These are phyloP conservation scores for Helicostylum pulchrum DNA, from an alignment of 192 early-diverging fungal genomes.

Conservation along the genomic window DNA sequence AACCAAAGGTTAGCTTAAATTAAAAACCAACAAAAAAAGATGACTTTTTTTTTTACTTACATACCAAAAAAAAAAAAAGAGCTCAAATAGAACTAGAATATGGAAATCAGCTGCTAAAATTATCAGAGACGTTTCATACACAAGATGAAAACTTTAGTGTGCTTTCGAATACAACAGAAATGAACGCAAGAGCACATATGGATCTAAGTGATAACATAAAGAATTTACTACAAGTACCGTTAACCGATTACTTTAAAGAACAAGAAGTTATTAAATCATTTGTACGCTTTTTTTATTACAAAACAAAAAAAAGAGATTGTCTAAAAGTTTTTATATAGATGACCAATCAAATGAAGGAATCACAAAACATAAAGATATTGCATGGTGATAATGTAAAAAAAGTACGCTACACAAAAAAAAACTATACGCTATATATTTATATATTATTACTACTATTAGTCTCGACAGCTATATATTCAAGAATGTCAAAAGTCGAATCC, in stretches of 20 bases:
- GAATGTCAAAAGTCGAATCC: not conserved
- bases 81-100: slow-evolving; percentile 69
- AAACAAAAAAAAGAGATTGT: not conserved
- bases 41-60: not conserved
- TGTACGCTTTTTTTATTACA: not conserved
- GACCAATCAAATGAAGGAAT: not conserved
- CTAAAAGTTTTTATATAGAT: not conserved
- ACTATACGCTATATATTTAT: not conserved
- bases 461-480: not conserved
- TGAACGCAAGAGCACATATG: slow-evolving; percentile 56
- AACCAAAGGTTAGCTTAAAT: not conserved
- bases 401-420: not conserved
- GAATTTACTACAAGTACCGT: slow-evolving; percentile 55
- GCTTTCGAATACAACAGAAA: slow-evolving; percentile 55
- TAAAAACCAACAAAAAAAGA: not conserved
- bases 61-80: slow-evolving; percentile 29
- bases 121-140: slow-evolving; percentile 10
- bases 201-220: slow-evolving; percentile 60
- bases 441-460: not conserved
- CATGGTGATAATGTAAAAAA: slow-evolving; percentile 1
- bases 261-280: slow-evolving; percentile 43
- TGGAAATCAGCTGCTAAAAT: slow-evolving; percentile 55
- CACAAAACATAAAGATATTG: not conserved
- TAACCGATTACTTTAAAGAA: slow-evolving; percentile 50
- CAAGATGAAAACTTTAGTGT: slow-evolving; percentile 38